Evolutionary conservation across 495 filamentous ascomycete species (phyloP).

Genomic region (Apiosordaria backusii): DNA sequence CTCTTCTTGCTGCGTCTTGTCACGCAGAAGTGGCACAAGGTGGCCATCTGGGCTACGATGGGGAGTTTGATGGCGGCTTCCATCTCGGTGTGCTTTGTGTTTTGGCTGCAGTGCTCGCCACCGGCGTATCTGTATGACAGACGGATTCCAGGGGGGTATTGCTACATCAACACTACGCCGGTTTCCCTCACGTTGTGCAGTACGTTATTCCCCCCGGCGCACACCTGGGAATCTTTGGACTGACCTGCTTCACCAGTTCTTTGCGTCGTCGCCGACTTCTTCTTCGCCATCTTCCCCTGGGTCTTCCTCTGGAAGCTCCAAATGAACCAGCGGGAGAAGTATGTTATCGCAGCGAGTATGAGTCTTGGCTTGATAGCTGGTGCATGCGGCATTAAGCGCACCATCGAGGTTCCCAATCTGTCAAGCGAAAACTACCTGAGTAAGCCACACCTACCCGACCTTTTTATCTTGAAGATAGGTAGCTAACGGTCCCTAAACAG

Average conservation of each 20-base stretch:
- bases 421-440: not conserved
- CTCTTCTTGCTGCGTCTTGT: conserved; percentile 42
- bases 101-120: conserved; percentile 25
- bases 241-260: conserved; percentile 11
- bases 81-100: conserved; percentile 20
- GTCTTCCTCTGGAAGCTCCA: conserved; percentile 49
- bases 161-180: conserved; percentile 22
- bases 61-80: conserved; percentile 15
- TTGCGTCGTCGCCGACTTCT: conserved; percentile 40
- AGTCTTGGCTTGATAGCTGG: not conserved
- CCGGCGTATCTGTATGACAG: conserved; percentile 24
- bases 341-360: conserved; percentile 36
- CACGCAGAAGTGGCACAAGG: conserved; percentile 32
- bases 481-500: conserved; percentile 13
- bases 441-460: not conserved
- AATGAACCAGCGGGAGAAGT: conserved; percentile 44
- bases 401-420: not conserved
- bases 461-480: not conserved
- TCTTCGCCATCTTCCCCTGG: conserved; percentile 46
- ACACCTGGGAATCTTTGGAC: conserved; percentile 5
- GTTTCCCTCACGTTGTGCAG: conserved; percentile 22
- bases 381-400: not conserved
- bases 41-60: conserved; percentile 35
- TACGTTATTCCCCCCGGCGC: conserved; percentile 10
- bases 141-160: conserved; percentile 19